Base-by-base conservation (phyloP, 768 basidiomycete genomes). In the Candolleomyces aberdarensis region DNA sequence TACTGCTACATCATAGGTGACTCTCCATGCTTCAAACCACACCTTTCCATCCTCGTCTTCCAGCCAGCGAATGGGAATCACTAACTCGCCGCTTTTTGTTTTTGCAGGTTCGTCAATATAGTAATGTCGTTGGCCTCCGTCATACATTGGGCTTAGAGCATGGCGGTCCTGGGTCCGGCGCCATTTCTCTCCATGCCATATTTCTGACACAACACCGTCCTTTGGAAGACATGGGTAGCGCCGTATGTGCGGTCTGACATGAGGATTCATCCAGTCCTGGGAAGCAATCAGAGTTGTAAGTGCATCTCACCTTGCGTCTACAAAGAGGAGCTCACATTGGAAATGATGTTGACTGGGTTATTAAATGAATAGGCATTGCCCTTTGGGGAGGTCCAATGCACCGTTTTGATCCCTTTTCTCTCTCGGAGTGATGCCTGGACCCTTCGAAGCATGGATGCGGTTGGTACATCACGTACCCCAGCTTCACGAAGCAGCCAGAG, bases 351-450 rank as follows among this genome's bases (percentile, higher is more conserved):
- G 17, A 64, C 46, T 1, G 65, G 61, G 63, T 74, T 68, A 61
- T 74, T 75, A 52, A 73, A 61, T 4, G 64, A 75, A 53, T 65
- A 75, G 0, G 52, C 41, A 62, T 74, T 72, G 14, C 70, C 71
- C 46, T 67, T 64, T 7, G 65, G 62, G 19, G 68, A 70, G 51
- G 56, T 65, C 14, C 47, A 59, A 1, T 63, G 61, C 19, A 62
- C 61, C 5, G 70, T 71, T 48, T 66, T 65, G 5, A 70, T 59
- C 0, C 66, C 68, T 19, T 36, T 56, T 11, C 32, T 40, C 2
- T 61, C 49, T n/a, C 62, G 63, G 3, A 72, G 49, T 0, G 57
- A 51, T 20, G 57, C 64, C 54, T 70, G 69, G 29, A 67, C 56
- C 17, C 64, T 62, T 49, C 64, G 65, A 19, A 72, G 65, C 0